Base-by-base conservation (phyloP, 345 rosid genomes). In the Turnera subulata region DNA sequence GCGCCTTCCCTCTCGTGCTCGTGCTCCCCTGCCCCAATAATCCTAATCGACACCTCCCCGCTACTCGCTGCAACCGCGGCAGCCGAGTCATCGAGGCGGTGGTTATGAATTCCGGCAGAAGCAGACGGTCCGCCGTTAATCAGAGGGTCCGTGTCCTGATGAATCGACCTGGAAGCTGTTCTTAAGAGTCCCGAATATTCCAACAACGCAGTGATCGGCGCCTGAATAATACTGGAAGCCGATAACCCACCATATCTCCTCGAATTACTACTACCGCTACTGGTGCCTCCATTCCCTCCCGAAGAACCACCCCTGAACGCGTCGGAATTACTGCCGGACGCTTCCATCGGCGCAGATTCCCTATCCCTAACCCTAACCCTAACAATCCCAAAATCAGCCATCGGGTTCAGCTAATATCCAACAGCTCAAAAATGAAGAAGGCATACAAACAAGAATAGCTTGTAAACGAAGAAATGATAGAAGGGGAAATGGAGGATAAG, bases 31-130 rank as follows among this genome's bases (percentile, higher is more conserved):
- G 84, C 80, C n/a, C 89, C 97, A 23, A 94, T 85, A 21, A 94
- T 94, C 83, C 96, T 80, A 64, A 94, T 94, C 11, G 99, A 72
- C 59, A 94, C 97, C 82, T 94, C 97, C 25, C 89, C 96, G 39
- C 62, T 82, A 61, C 67, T 75, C 59, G 70, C 33, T 6, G 47
- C 37, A 20, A 35, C 24, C 7, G 59, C 46, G 11, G 63, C n/a
- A 0, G 82, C 0, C 10, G 96, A 73, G 70, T 66, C 86, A 51
- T 84, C 90, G 26, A 51, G 64, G 6, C 71, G 74, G 25, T 46
- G 54, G 43, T 66, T 64, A 18, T 58, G 76, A 61, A 58, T 44
- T 15, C 35, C 57, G 4, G 58, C 49, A 49, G 63, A 51, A 37
- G 32, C 20, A 21, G n/a, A 4, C 8, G 35, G 20, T 25, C 64